Base-by-base conservation (phyloP, 2,329 filamentous ascomycete genomes). In the Neonectria coccinea region DNA sequence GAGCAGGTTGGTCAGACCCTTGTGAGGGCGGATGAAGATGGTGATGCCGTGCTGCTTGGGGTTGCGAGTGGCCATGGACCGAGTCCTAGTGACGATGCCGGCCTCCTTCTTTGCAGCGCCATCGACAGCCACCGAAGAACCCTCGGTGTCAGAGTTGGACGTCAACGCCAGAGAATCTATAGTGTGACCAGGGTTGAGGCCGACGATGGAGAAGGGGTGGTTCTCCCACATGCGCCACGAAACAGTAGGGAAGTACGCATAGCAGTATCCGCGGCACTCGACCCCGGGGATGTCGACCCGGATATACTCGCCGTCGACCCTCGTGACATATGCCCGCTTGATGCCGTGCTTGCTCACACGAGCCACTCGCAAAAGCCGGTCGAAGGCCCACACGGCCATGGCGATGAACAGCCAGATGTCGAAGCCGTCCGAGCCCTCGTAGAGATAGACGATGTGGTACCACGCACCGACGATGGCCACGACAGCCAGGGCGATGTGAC, bases 391-490 rank as follows among this genome's bases (percentile, higher is more conserved):
- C 4, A 78, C 47, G 1, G 64, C 70, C 12, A 75, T 72, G 5
- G 75, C 61, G 11, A 75, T 65, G 16, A 72, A 73, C 4, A 78
- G 50, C 71, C 73, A 78, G 16, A 72, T 68, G 39, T 78, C 82
- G 56, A 85, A 82, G 1, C 83, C 83, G 72, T 79, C 82, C 5
- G 76, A 70, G 39, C 77, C 72, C 1, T 69, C 55, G 64, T 80
- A 83, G 0, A 75, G 69, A 9, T 73, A 59, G 5, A 73, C 63
- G 51, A 84, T 78, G 57, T 85, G 83, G 45, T 79, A 80, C 73
- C 78, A 84, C 39, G 77, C 78, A 2, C 79, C 82, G 1, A 81
- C 77, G 2, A 86, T 52, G 9, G 78, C 71, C 2, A 85, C 58
- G 4, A 82, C 71, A 0, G 82, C 74, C 0, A 85, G 52, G 3